Conservation (phyloP, 2,329 filamentous ascomycete genomes). For the Tympanopsis confertula region DNA sequence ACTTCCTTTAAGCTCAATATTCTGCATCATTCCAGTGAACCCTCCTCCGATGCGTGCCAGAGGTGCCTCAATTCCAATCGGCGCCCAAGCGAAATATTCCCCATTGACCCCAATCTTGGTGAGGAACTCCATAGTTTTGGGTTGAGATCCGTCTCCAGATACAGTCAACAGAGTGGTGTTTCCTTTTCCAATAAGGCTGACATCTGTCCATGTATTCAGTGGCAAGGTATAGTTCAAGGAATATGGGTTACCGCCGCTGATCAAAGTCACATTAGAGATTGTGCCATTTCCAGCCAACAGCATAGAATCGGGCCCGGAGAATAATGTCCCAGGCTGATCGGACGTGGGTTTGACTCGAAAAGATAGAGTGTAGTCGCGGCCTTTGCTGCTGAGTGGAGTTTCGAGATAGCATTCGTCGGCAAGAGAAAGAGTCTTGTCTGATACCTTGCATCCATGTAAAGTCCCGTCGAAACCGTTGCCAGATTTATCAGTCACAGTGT, state of each 20-base stretch:
- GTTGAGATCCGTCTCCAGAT: conserved; percentile 2
- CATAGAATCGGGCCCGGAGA: conserved; percentile 28
- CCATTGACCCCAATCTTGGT: not conserved
- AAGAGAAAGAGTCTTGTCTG: conserved; percentile 15
- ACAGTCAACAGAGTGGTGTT: conserved; percentile 19
- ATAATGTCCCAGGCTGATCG: conserved; percentile 21
- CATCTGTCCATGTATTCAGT: conserved; percentile 19
- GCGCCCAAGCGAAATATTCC: not conserved
- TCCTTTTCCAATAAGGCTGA: conserved; percentile 18
- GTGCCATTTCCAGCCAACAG: conserved; percentile 20
- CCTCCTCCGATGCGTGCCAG: not conserved
- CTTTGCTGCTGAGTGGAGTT: conserved; percentile 39
- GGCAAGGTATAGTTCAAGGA: conserved; percentile 26
- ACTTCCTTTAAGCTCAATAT: not conserved
- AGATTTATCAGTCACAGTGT: not conserved
- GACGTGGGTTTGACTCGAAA: conserved; percentile 24
- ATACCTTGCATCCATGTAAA: conserved; percentile 9
- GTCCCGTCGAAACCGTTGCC: conserved; percentile 3
- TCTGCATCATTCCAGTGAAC: not conserved
- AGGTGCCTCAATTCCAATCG: not conserved
- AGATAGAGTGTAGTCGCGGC: conserved; percentile 41
- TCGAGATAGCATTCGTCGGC: conserved; percentile 23
- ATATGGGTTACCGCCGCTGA: conserved; percentile 23
- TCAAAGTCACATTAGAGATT: conserved; percentile 21
- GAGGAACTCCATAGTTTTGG: conserved; percentile 2